phyloP scores from a whole-genome alignment of 305 asterid genomes.

The Fraxinus baroniana region DNA sequence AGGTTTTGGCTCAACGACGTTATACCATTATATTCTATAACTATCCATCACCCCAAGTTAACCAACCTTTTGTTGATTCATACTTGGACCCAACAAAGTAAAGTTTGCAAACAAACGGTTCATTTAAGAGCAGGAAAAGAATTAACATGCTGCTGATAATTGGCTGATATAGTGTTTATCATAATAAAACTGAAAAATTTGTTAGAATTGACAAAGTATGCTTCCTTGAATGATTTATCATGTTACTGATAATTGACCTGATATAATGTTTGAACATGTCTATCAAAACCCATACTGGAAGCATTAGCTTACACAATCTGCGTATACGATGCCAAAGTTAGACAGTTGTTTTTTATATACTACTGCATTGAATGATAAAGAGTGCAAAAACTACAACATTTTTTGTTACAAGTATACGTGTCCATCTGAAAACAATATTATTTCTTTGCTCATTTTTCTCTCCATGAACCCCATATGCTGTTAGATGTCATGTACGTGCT shows the following conservation, averaged over 20 bases:
- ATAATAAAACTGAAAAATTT: background rate
- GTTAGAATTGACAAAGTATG: background rate
- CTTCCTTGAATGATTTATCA: background rate
- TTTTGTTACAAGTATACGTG: background rate
- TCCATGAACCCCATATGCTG: background rate
- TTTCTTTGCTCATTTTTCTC: slow-evolving; percentile 26
- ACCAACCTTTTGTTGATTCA: background rate
- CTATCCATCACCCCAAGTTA: background rate
- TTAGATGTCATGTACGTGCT: background rate
- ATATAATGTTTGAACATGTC: background rate
- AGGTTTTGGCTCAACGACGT: background rate
- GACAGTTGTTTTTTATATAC: background rate
- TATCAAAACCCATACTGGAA: background rate
- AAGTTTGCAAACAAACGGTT: background rate
- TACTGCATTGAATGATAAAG: background rate
- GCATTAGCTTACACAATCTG: background rate
- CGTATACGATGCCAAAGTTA: background rate
- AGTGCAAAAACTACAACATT: background rate
- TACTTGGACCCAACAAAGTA: background rate
- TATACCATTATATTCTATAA: background rate
- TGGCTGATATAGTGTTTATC: background rate
- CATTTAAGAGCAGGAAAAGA: background rate
- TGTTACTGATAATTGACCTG: background rate
- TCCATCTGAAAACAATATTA: background rate
- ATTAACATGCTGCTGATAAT: background rate